Percentiles rank a stretch among this genome's conserved stretches.
Evolutionary conservation across 2,329 filamentous ascomycete species (phyloP).

Genomic region (Trichoderma atroviride): DNA sequence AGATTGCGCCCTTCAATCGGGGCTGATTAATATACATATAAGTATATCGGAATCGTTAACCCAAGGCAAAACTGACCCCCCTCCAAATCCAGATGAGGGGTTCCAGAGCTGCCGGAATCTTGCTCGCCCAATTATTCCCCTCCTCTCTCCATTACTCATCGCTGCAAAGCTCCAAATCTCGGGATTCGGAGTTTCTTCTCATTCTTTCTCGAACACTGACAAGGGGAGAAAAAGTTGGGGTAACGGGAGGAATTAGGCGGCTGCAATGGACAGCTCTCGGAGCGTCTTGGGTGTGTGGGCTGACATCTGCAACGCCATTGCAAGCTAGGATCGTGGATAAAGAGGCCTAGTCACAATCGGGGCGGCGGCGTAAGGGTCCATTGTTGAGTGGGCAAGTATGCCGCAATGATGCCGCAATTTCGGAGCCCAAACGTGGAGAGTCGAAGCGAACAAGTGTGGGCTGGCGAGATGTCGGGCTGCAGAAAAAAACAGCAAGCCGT

Average conservation of each 20-base stretch:
- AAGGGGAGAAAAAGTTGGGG: conserved; percentile 17
- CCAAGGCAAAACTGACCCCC: not conserved
- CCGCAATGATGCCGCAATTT: conserved; percentile 22
- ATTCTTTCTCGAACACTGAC: not conserved
- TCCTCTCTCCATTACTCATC: conserved; percentile 1
- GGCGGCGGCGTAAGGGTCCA: conserved; percentile 12
- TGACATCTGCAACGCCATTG: conserved; percentile 10
- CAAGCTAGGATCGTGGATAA: conserved; percentile 1
- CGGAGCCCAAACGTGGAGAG: not conserved
- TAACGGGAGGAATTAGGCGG: not conserved
- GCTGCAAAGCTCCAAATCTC: not conserved
- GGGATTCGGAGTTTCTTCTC: conserved; percentile 17
- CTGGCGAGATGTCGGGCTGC: not conserved
- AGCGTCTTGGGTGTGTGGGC: not conserved
- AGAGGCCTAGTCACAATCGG: not conserved
- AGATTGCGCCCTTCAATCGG: not conserved
- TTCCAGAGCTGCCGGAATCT: not conserved
- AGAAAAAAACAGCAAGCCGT: not conserved
- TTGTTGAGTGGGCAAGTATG: not conserved
- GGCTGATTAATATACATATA: conserved; percentile 18
- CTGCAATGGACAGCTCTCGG: not conserved
- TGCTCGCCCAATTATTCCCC: not conserved
- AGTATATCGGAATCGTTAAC: not conserved
- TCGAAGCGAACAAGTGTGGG: not conserved
- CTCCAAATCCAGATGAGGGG: conserved; percentile 9